Percentiles rank a stretch among this genome's conserved stretches.
These are phyloP conservation scores for Senecio squalidus DNA, from an alignment of 140 eudicot species.

Conservation along the genomic window DNA sequence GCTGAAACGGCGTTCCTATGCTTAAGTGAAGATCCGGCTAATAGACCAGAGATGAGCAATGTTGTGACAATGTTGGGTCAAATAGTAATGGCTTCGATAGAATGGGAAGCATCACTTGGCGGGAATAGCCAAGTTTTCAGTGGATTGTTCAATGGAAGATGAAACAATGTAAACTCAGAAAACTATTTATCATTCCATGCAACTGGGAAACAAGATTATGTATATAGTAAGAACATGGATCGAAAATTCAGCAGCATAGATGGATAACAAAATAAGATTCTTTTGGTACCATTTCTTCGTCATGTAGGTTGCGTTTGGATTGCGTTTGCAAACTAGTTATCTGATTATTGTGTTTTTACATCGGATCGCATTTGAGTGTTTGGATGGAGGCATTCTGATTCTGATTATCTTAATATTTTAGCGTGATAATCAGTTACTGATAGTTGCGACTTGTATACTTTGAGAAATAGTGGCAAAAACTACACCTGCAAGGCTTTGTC, in stretches of 20 bases:
- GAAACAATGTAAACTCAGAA: constrained; percentile 5
- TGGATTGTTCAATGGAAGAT: constrained; percentile 43
- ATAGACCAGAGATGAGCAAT: constrained; percentile 57
- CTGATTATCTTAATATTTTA: too few relatives aligned
- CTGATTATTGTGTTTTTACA: too few relatives aligned
- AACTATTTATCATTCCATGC: background rate
- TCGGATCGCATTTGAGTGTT: too few relatives aligned
- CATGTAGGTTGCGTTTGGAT: too few relatives aligned
- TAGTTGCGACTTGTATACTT: too few relatives aligned
- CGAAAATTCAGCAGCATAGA: background rate
- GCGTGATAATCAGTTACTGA: too few relatives aligned
- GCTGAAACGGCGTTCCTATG: constrained; percentile 48
- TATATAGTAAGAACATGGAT: background rate
- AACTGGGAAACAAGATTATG: background rate
- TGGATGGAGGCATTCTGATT: too few relatives aligned
- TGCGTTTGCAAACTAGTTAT: too few relatives aligned
- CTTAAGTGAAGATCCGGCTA: constrained; percentile 39
- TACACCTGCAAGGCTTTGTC: too few relatives aligned
- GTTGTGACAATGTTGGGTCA: constrained; percentile 39
- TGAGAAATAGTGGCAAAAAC: too few relatives aligned
- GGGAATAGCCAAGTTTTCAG: constrained; percentile 50
- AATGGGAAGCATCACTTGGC: constrained; percentile 70
- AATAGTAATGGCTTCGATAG: constrained; percentile 41
- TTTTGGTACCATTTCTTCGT: background rate
- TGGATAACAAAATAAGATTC: background rate